Evolutionary conservation across 2,329 filamentous ascomycete genomes (phyloP), one percentile per base, ranked within the genome.

Genomic region (Diaporthe australafricana): DNA sequence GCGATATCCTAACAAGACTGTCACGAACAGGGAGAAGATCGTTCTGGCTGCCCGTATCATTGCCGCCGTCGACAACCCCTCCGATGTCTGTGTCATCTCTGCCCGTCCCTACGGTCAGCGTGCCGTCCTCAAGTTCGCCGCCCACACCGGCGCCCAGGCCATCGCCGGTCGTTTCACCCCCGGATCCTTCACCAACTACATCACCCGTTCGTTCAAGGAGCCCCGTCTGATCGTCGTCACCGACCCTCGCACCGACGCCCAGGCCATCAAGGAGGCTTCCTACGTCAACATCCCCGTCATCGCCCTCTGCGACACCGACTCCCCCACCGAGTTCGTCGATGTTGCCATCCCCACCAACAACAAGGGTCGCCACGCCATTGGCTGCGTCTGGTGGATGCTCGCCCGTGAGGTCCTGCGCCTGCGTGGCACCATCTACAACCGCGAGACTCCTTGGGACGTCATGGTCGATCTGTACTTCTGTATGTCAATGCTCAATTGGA

Each of bases 121-220:
- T 88, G 96, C 96, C 81, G 97, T 99, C 84, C 94, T 99, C 85
- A 99, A 99, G 93, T 99, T 99, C 89, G 96, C 96, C 82, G 89
- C 95, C 77, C 96, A 99, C 93, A 99, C 96, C 79, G 96, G 96
- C 85, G 95, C 97, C 82, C 94, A 95, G 82, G 94, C 96, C 86
- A 99, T 99, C 83, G 97, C 96, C 82, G 96, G 96, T 89, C 96
- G 96, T 86, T 99, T 99, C 93, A 99, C 96, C 84, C 96, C 96
- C 85, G 96, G 96, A 94, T 98, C 96, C 87, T 99, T 99, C 93
- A 99, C 96, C 91, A 99, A 99, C 92, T 99, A 99, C 93, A 99
- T 99, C 93, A 99, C 97, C 87, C 96, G 96, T 83, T 98, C 96
- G 78, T 99, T 99, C 95, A 98, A 98, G 93, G 96, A 99, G 91